phyloP scores from a whole-genome alignment of 495 filamentous ascomycete species.

The Penicillium nucicola region DNA sequence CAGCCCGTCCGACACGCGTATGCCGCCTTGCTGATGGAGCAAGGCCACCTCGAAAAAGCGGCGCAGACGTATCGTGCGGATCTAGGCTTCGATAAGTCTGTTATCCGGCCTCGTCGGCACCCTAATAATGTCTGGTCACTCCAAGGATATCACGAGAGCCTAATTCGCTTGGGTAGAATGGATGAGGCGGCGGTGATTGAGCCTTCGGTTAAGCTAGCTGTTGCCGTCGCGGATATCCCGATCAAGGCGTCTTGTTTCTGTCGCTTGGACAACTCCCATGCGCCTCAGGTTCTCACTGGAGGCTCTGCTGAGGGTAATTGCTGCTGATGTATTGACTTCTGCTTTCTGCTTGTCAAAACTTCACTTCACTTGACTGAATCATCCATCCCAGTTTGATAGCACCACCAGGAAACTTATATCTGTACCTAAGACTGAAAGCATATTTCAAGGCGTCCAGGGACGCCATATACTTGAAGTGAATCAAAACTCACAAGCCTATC shows the following conservation, averaged over 20 bases:
- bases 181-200: constrained; percentile 48
- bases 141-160: constrained; percentile 60
- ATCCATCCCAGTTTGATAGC: no score
- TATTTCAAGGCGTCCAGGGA: no score
- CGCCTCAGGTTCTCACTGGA: constrained; percentile 2
- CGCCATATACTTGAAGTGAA: no score
- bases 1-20: constrained; percentile 61
- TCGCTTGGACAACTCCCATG: constrained; percentile 26
- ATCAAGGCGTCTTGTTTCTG: constrained; percentile 60
- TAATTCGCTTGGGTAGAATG: constrained; percentile 43
- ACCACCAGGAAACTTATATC: no score
- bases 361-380: no score
- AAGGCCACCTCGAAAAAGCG: constrained; percentile 52
- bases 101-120: constrained; percentile 56
- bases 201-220: constrained; percentile 46
- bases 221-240: constrained; percentile 52
- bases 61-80: constrained; percentile 53
- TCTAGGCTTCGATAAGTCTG: constrained; percentile 49
- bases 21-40: constrained; percentile 58
- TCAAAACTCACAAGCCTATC: no score
- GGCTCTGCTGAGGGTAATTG: not conserved
- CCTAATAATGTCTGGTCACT: constrained; percentile 66
- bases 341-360: no score
- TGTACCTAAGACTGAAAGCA: no score
- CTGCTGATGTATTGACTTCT: not conserved